Evolutionary conservation across 1,139 yeast species (phyloP), one percentile per base, ranked within the genome.

Genomic region (Hansenula sp.): DNA sequence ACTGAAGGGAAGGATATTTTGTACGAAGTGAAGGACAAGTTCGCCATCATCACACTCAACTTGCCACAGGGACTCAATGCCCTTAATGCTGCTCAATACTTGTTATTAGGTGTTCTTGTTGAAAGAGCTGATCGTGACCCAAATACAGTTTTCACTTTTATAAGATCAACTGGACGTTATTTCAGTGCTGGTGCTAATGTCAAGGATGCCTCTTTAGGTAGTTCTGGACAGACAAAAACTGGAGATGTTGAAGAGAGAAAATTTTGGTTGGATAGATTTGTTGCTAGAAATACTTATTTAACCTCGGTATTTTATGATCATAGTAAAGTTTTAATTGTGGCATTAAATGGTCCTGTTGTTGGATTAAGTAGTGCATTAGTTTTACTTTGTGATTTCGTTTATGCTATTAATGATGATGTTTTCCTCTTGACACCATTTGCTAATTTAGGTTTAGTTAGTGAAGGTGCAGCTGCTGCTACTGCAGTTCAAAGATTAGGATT

Each of bases 131-230:
- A 85, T 46, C 60, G 66, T n/a, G 83, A 86, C 46, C 78, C 77
- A 33, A 71, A 71, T 26, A 81, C 94, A 0, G 60, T 75, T 10
- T 73, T 78, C 27, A 88, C 96, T 2, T 65, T 86, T 41, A 63
- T 88, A 41, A 83, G 79, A 55, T 70, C 88, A 29, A 70, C 84
- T 0, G 96, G 96, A 2, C 70, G 82, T 48, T 85, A 72, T 60
- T 88, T 88, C 60, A 81, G 90, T 29, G 86, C 96, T 7, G 97
- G 97, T 30, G 96, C 96, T 25, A 82, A 86, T 59, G 75, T 86
- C 45, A 57, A 60, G 32, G 65, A 69, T 17, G 59, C 65, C 16
- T 60, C 60, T 20, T 41, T 62, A 43, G 46, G 44, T 29, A 13
- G 5, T 5, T 12, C 3, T 29, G 24, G n/a, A n/a, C 6, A 13